These are phyloP conservation scores for Apiospora kogelbergensis DNA, from an alignment of 2,329 filamentous ascomycete genomes.

Conservation along the genomic window DNA sequence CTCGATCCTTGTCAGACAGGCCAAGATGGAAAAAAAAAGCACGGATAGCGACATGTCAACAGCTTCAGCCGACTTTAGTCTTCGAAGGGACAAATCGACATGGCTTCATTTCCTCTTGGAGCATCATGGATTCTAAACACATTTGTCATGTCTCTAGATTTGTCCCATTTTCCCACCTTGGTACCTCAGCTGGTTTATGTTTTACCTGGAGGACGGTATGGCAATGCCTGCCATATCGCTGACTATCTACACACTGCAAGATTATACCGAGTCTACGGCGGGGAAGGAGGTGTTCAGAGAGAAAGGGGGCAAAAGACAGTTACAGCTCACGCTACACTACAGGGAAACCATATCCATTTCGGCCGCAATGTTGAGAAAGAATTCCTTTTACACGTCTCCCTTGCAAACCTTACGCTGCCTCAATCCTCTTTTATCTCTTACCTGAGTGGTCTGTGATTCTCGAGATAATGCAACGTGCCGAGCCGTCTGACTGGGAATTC, in stretches of 20 bases:
- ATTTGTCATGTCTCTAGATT: neutral
- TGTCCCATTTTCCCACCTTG: neutral
- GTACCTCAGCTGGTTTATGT: neutral
- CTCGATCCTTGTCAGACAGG: neutral
- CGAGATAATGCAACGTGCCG: slow-evolving; percentile 1
- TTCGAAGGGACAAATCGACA: neutral
- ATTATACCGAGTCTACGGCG: too few relatives aligned
- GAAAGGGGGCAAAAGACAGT: neutral
- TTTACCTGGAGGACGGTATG: neutral
- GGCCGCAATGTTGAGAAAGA: neutral
- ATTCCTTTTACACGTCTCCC: neutral
- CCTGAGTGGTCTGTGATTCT: neutral
- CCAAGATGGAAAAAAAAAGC: too few relatives aligned
- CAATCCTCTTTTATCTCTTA: neutral
- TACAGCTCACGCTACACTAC: neutral
- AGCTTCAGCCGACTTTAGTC: neutral
- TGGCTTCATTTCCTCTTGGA: neutral
- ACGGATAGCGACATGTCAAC: neutral
- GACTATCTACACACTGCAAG: neutral
- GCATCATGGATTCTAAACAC: neutral
- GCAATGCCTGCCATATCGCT: neutral
- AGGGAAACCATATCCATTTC: neutral
- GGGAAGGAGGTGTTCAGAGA: neutral
- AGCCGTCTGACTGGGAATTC: neutral
- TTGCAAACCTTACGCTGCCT: neutral